Base-by-base conservation (phyloP, 805 yeast species). In the Clavispora asparagi region DNA sequence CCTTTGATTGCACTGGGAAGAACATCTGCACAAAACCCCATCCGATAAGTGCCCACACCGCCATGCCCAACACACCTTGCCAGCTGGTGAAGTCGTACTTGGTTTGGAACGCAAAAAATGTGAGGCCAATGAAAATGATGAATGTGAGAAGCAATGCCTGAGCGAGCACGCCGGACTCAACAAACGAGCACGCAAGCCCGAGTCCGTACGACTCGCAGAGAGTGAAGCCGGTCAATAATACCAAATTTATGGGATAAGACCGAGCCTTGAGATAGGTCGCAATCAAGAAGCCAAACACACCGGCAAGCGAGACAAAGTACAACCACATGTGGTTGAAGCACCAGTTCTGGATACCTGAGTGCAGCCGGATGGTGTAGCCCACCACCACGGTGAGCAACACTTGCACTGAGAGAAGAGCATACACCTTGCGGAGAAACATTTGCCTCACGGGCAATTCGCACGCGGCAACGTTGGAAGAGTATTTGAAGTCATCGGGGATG, bases 371-470 rank as follows among this genome's bases (percentile, higher is more conserved):
- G 17, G 77, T 51, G 23, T 70, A 68, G 6, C 88, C 86, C 23
- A 80, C 75, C 8, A 74, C 65, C 19, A 83, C 73, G 0, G 96
- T 87, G 27, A 72, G 65, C 28, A 81, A 61, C 32, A 89, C 61
- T 64, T 89, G 97, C 6, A 76, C 65, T 11, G 82, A 63, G 42
- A 89, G 72, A 40, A 90, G 73, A 6, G 88, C 70, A 64, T 88
- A 90, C 8, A 89, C 97, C 59, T 85, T 86, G 48, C 90, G 76
- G 54, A 87, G 70, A 56, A 89, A 89, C 62, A 82, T 75, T 53
- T 84, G 86, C 55, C 96, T 79, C 35, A 89, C 73, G 13, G 85
- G 80, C 43, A 87, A 68, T 48, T 85, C 87, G 65, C 96, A 87
- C 29, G 85, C 82, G 4, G 89, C 79, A 23, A 89, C 95, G 43